Percentiles rank a stretch among this genome's conserved stretches.
Evolutionary conservation across 2,329 filamentous ascomycete species (phyloP).

Genomic region (Byssoonygena ceratinophila): DNA sequence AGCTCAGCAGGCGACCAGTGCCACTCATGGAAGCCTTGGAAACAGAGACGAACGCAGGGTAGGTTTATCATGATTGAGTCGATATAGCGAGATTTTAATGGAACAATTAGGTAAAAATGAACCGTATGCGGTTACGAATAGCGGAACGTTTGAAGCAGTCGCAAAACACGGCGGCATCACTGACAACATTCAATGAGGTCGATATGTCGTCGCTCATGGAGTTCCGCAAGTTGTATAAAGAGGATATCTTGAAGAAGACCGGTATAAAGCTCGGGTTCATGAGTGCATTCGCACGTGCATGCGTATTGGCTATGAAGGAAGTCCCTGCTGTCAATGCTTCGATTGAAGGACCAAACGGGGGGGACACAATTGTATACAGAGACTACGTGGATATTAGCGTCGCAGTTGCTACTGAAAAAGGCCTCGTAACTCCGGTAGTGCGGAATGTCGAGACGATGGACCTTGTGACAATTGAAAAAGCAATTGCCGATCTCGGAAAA

Average conservation of each 20-base stretch:
- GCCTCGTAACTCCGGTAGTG: conserved; percentile 90
- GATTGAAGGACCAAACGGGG: conserved; percentile 88
- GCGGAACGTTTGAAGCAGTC: conserved; percentile 98
- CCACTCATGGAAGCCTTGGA: conserved; percentile 43
- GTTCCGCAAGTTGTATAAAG: conserved; percentile 94
- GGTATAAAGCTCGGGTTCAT: conserved; percentile 99
- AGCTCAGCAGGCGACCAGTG: conserved; percentile 9
- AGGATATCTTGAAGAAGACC: conserved; percentile 88
- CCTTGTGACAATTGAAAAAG: conserved; percentile 75
- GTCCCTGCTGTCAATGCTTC: conserved; percentile 92
- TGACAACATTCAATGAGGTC: conserved; percentile 98
- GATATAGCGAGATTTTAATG: neutral
- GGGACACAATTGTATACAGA: conserved; percentile 94
- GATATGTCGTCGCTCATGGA: conserved; percentile 98
- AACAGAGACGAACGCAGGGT: conserved; percentile 80
- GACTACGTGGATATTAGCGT: conserved; percentile 98
- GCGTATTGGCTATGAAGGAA: conserved; percentile 84
- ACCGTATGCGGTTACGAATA: conserved; percentile 95
- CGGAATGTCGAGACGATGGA: conserved; percentile 85
- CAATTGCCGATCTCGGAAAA: conserved; percentile 88
- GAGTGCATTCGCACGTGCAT: conserved; percentile 90
- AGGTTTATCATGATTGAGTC: conserved; percentile 33
- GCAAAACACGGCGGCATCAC: conserved; percentile 91
- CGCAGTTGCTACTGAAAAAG: conserved; percentile 94
- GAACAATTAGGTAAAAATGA: conserved; percentile 83